phyloP scores from a whole-genome alignment of 805 yeast species.

The Nakazawaea peltata region DNA sequence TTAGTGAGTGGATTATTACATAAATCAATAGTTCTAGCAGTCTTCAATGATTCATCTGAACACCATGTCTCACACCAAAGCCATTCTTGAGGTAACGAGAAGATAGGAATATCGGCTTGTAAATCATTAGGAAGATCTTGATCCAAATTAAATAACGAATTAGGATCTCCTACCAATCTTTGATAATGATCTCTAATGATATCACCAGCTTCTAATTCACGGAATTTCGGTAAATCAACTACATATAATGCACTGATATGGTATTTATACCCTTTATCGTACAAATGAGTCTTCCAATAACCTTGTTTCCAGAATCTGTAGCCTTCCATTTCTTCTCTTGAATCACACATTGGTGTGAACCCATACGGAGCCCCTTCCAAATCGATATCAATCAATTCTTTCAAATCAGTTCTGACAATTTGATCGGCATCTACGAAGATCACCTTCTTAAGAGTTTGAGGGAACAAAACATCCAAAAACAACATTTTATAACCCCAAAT shows the following conservation, averaged over 20 bases:
- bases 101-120: conserved; percentile 60
- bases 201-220: conserved; percentile 71
- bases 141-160: conserved; percentile 74
- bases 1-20: conserved; percentile 80
- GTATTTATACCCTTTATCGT: conserved; percentile 49
- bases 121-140: conserved; percentile 91
- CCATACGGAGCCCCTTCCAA: conserved; percentile 81
- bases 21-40: conserved; percentile 74
- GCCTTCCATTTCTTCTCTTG: conserved; percentile 73
- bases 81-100: conserved; percentile 76
- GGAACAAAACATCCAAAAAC: conserved; percentile 82
- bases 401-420: conserved; percentile 66
- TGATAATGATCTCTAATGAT: conserved; percentile 78
- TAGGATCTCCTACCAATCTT: conserved; percentile 67
- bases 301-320: conserved; percentile 91
- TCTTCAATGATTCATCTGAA: conserved; percentile 46
- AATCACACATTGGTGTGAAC: conserved; percentile 81
- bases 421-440: conserved; percentile 87
- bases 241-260: conserved; percentile 83
- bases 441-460: conserved; percentile 63
- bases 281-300: conserved; percentile 68
- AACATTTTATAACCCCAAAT: conserved; percentile 87
- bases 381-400: conserved; percentile 60
- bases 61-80: conserved; percentile 96
- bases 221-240: conserved; percentile 63